Base-by-base conservation (phyloP, 805 yeast species). In the Cyberlindnera petersonii region DNA sequence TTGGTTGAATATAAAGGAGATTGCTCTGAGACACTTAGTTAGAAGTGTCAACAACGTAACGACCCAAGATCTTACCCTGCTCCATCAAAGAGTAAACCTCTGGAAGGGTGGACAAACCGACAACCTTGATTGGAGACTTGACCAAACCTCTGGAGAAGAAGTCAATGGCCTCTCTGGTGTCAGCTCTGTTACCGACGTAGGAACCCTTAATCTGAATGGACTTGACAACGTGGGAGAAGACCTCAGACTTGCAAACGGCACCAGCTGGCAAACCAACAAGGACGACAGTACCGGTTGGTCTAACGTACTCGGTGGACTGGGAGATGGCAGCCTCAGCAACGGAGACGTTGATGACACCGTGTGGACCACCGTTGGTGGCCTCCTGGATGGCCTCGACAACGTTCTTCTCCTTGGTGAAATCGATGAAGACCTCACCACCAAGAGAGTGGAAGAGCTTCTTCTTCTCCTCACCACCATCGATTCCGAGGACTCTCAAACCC, bases 121-220 rank as follows among this genome's bases (percentile, higher is more conserved):
- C 87, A 62, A 87, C 60, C 69, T 76, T 75, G 68, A 84, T 79
- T 53, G 86, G 85, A 47, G 86, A 75, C 62, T 73, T 70, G 60
- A 82, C 82, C 59, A 77, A 66, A 47, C 89, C 91, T 62, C 86
- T 72, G 52, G 71, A 47, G 65, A 79, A 81, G 74, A 83, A 82
- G 55, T 80, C 85, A 49, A 83, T 65, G 40, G 91, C 88, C 70
- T 84, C 89, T 48, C 81, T 74, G 49, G 91, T 76, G 66, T 86
- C 95, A 49, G 83, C 82, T 68, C 94, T 81, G 77, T 84, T 84
- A 55, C 95, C 95, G 47, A 86, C 95, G 60, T 83, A 83, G 37
- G 94, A 84, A 53, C 93, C 95, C 62, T 71, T 77, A 59, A 86
- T 80, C 57, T 70, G 69, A 61, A 82, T 69, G 43, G 86, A 76